Percentiles rank a stretch among this genome's conserved stretches.
Evolutionary conservation across 805 yeast species (phyloP).

Genomic region (Metschnikowia reukaufii): DNA sequence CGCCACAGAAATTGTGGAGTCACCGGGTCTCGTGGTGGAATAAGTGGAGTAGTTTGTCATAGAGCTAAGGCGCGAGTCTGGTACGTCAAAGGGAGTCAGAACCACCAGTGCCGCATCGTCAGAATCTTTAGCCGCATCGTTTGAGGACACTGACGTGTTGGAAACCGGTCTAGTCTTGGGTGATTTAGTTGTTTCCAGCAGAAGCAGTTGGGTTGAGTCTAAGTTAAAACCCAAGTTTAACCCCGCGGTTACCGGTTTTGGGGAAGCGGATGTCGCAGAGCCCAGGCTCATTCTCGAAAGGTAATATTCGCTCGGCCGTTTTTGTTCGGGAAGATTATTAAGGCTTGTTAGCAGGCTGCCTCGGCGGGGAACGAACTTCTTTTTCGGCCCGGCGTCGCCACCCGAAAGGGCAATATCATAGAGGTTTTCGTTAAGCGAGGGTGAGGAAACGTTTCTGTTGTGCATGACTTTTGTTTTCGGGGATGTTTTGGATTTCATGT

Average conservation of each 20-base stretch:
- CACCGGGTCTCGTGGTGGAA: slow-evolving; percentile 14
- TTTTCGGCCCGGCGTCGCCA: slow-evolving; percentile 16
- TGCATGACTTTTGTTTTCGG: slow-evolving; percentile 17
- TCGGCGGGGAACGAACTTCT: slow-evolving; percentile 25
- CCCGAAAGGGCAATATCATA: slow-evolving; percentile 25
- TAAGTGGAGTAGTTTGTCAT: slow-evolving; percentile 31
- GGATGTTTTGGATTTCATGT: background rate
- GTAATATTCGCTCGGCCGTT: slow-evolving; percentile 44
- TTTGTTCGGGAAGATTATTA: slow-evolving; percentile 21
- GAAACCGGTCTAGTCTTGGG: slow-evolving; percentile 33
- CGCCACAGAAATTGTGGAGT: background rate
- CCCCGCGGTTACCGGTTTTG: background rate
- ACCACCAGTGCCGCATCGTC: slow-evolving; percentile 37
- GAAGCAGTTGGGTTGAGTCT: background rate
- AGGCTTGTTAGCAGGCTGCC: slow-evolving; percentile 31
- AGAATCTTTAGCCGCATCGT: slow-evolving; percentile 30
- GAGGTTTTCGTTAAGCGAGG: slow-evolving; percentile 27
- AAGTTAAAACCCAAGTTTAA: background rate
- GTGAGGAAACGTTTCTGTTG: slow-evolving; percentile 22
- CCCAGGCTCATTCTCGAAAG: slow-evolving; percentile 31
- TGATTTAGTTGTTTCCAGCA: background rate
- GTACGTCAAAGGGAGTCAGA: slow-evolving; percentile 34
- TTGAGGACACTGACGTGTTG: slow-evolving; percentile 33
- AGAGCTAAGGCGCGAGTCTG: slow-evolving; percentile 40
- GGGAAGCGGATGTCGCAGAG: slow-evolving; percentile 4